A percentile compares a stretch with the other conserved stretches of the same genome.
These are phyloP conservation scores for Sarocladiaceae sp. DNA, from an alignment of 2,329 filamentous ascomycete genomes.

Conservation along the genomic window DNA sequence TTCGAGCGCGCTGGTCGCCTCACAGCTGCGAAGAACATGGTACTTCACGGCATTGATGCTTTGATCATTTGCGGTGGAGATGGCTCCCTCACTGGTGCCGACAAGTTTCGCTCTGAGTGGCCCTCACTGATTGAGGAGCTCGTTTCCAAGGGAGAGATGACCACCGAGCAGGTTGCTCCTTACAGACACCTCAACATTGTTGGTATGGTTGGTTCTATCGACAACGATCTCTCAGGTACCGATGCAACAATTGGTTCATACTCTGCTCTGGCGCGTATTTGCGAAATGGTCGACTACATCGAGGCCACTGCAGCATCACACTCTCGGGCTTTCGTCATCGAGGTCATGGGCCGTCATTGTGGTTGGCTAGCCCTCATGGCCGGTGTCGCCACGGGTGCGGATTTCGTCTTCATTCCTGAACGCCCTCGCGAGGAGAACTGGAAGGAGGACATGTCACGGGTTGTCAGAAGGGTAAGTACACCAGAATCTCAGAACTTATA, in stretches of 20 bases:
- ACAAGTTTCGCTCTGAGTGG: slow-evolving; percentile 92
- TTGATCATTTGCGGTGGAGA: slow-evolving; percentile 97
- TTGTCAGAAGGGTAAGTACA: slow-evolving; percentile 62
- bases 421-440: slow-evolving; percentile 84
- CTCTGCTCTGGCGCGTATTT: slow-evolving; percentile 88
- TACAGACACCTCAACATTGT: slow-evolving; percentile 93
- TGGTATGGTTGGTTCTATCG: slow-evolving; percentile 92
- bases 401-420: slow-evolving; percentile 96
- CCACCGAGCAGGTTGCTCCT: slow-evolving; percentile 64
- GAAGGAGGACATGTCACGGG: slow-evolving; percentile 80
- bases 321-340: slow-evolving; percentile 93
- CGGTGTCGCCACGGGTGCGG: slow-evolving; percentile 88
- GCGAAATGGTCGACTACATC: slow-evolving; percentile 93
- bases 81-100: slow-evolving; percentile 90
- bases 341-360: slow-evolving; percentile 98
- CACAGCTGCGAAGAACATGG: slow-evolving; percentile 88
- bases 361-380: slow-evolving; percentile 97
- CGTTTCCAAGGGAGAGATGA: slow-evolving; percentile 68
- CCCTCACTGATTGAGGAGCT: slow-evolving; percentile 82
- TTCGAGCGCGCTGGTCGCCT: slow-evolving; percentile 82
- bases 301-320: slow-evolving; percentile 93
- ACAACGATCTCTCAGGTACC: slow-evolving; percentile 96
- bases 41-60: slow-evolving; percentile 88
- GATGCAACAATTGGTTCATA: slow-evolving; percentile 98
- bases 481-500: too few relatives aligned